A percentile compares a stretch with the other conserved stretches of the same genome.
phyloP scores from a whole-genome alignment of 352 stramenopile species.

The Phytophthora agathidicida region DNA sequence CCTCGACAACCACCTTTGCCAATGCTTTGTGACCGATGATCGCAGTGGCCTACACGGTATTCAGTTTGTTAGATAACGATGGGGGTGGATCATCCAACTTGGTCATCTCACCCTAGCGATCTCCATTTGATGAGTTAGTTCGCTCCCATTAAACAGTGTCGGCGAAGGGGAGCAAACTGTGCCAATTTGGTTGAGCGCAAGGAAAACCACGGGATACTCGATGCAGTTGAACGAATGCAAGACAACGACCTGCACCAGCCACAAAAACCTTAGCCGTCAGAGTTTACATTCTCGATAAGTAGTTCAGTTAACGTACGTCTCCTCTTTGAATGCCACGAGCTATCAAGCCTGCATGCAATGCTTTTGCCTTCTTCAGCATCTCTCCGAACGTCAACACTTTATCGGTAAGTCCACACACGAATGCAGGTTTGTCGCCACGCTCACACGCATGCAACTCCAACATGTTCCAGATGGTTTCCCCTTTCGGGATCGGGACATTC shows the following conservation, averaged over 20 bases:
- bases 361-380: conserved; percentile 21
- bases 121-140: conserved; percentile 41
- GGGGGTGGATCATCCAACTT: neutral
- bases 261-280: neutral
- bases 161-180: conserved; percentile 48
- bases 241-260: conserved; percentile 36
- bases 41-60: conserved; percentile 12
- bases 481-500: conserved; percentile 24
- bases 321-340: conserved; percentile 44
- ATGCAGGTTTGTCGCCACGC: conserved; percentile 31
- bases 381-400: conserved; percentile 37
- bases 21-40: conserved; percentile 20
- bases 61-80: neutral
- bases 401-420: conserved; percentile 48
- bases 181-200: conserved; percentile 46
- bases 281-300: no score
- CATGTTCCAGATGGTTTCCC: conserved; percentile 41
- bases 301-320: conserved; percentile 41
- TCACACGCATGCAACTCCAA: conserved; percentile 35
- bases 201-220: conserved; percentile 52
- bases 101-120: conserved; percentile 24
- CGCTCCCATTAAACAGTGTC: conserved; percentile 34
- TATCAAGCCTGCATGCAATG: conserved; percentile 34
- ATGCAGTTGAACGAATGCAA: conserved; percentile 60
- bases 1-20: conserved; percentile 11